Evolutionary conservation across 202 grass and related monocot genomes (phyloP), one percentile per base, ranked within the genome.

Genomic region (Brachypodium distachyon): DNA sequence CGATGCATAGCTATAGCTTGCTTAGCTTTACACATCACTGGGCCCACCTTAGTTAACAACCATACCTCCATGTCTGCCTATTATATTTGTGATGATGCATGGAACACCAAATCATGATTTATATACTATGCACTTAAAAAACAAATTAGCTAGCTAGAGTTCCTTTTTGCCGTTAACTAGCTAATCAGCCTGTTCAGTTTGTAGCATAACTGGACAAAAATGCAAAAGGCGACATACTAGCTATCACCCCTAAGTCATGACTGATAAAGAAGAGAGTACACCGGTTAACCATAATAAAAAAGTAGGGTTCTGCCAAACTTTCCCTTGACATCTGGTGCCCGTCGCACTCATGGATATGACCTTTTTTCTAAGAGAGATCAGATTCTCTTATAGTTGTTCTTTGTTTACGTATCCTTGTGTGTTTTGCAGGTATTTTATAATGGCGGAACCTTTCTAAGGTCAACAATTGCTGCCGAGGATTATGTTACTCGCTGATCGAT

Each of bases 391-490:
- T 67, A 18, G 12, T 53, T 17, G 19, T 29, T 62, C 3, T 38
- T 61, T 62, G 28, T 75, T 34, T 61, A 18, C 46, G 25, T 22
- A 38, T 17, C 38, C 55, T 33, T 22, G 54, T 61, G 28, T 61
- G 22, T 22, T n/a, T 74, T 73, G 41, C 51, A 68, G 32, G 5
- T 53, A n/a, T 79, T 74, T 33, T 70, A 56, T 55, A 50, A 63
- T 71, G 53, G 4, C 42, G 44, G 39, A 76, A 18, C 69, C 70
- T 84, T 80, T 84, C 32, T 22, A 64, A 80, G 62, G 81, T 88
- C 86, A 88, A 84, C 81, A 84, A 84, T 80, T 84, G 86, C 76
- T 80, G 76, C 86, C 29, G n/a, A 7, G 55, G 70, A 47, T 76
- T 84, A 76, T 76, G 63, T 64, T 75, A 69, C 23, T 37, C 60